Percentiles rank a stretch among this genome's conserved stretches.
Evolutionary conservation across 225 moss, liverwort and hornwort genomes (phyloP).

Genomic region (Neckera pumila): DNA sequence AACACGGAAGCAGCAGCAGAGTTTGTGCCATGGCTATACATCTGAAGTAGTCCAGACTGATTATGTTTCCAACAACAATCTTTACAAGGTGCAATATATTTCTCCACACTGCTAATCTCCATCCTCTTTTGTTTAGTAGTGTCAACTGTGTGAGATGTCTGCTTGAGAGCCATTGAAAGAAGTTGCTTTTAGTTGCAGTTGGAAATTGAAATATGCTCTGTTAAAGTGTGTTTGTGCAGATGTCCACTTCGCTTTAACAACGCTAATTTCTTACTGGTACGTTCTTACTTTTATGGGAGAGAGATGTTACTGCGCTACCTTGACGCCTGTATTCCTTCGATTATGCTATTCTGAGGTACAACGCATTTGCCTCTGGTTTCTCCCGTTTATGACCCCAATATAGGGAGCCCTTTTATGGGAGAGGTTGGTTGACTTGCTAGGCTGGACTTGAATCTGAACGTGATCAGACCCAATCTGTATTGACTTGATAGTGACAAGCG

Average conservation of each 20-base stretch:
- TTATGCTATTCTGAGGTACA: conserved; percentile 6
- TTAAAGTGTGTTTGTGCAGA: conserved; percentile 17
- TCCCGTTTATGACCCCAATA: not conserved
- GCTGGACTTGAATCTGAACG: not conserved
- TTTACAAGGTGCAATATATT: conserved; percentile 7
- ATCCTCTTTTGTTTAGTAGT: not conserved
- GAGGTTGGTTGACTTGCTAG: not conserved
- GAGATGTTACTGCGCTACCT: not conserved
- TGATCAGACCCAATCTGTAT: not conserved
- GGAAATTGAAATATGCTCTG: not conserved
- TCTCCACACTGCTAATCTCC: not conserved
- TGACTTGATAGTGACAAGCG: not conserved
- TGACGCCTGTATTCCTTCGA: not conserved
- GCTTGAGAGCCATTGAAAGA: not conserved
- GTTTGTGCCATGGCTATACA: not conserved
- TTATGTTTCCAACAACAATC: not conserved
- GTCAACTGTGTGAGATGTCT: not conserved
- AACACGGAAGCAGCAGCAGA: not conserved
- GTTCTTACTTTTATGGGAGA: not conserved
- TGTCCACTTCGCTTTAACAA: not conserved
- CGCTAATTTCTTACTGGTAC: not conserved
- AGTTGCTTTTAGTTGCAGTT: not conserved
- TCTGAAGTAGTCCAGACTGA: conserved; percentile 6
- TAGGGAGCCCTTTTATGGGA: not conserved
- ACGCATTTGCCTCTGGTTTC: not conserved